Evolutionary conservation across 257 asterid genomes (phyloP).

Genomic region (Nicotiana paniculata): DNA sequence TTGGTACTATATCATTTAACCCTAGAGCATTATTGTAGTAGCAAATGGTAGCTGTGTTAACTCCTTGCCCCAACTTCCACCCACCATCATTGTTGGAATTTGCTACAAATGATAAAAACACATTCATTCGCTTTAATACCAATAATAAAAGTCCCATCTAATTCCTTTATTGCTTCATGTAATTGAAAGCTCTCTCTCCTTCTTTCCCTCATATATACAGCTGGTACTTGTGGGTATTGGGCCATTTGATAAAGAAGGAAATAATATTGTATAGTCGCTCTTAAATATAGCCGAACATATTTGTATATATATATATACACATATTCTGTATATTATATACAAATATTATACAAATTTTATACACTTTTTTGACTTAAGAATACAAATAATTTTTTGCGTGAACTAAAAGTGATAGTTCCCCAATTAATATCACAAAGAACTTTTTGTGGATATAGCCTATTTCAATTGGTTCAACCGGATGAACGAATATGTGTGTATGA

Average conservation of each 20-base stretch:
- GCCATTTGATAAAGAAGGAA: neutral
- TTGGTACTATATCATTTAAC: neutral
- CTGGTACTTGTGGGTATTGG: neutral
- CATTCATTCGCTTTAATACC: neutral
- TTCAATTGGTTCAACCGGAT: too few species aligned
- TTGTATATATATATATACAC: too few species aligned
- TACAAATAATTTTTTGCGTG: too few species aligned
- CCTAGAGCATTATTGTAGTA: neutral
- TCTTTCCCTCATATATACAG: neutral
- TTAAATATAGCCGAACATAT: too few species aligned
- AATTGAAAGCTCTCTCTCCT: neutral
- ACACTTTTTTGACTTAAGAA: too few species aligned
- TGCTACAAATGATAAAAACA: neutral
- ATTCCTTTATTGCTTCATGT: neutral
- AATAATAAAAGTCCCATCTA: neutral
- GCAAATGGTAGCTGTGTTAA: neutral
- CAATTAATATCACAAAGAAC: neutral
- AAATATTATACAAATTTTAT: too few species aligned
- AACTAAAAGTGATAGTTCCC: too few species aligned
- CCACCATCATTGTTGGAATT: constrained; percentile 4
- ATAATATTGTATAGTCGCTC: too few species aligned
- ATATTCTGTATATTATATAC: too few species aligned
- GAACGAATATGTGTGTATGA: too few species aligned
- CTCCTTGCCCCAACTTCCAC: neutral
- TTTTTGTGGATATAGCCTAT: too few species aligned